Conservation (phyloP, 495 filamentous ascomycete genomes). For the Penicillium antarcticum region DNA sequence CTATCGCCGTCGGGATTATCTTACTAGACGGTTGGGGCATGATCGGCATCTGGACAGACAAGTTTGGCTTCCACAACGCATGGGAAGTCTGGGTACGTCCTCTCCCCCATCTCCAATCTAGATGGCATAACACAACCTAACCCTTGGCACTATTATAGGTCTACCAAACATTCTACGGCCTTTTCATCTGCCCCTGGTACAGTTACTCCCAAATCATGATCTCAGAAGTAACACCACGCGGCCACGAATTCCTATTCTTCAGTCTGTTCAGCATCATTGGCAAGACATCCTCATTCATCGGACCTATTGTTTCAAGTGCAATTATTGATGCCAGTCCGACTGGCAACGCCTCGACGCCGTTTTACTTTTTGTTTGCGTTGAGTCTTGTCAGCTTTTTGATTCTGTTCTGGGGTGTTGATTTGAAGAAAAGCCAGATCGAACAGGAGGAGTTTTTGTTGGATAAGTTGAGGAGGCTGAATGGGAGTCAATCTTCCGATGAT, state of each 20-base stretch:
- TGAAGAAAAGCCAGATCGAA: slow-evolving; percentile 57
- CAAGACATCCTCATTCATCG: slow-evolving; percentile 63
- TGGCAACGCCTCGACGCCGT: slow-evolving; percentile 54
- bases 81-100: slow-evolving; percentile 59
- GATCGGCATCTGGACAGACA: slow-evolving; percentile 62
- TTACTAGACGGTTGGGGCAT: slow-evolving; percentile 63
- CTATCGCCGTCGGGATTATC: slow-evolving; percentile 53
- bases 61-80: slow-evolving; percentile 58
- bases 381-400: slow-evolving; percentile 52
- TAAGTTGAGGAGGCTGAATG: slow-evolving; percentile 12
- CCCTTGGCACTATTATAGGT: slow-evolving; percentile 23
- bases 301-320: slow-evolving; percentile 59
- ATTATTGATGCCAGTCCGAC: slow-evolving; percentile 60
- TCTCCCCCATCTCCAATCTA: too few relatives aligned
- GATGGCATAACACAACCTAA: neutral
- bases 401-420: slow-evolving; percentile 51
- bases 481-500: slow-evolving; percentile 2
- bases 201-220: slow-evolving; percentile 68
- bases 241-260: slow-evolving; percentile 67
- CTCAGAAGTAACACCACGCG: slow-evolving; percentile 60
- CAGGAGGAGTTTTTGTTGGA: slow-evolving; percentile 38
- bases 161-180: slow-evolving; percentile 62
- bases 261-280: slow-evolving; percentile 63
- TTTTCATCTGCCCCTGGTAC: slow-evolving; percentile 68
- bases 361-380: slow-evolving; percentile 61